These are phyloP conservation scores for Claviceps capensis DNA, from an alignment of 2,329 filamentous ascomycete species.

Conservation along the genomic window DNA sequence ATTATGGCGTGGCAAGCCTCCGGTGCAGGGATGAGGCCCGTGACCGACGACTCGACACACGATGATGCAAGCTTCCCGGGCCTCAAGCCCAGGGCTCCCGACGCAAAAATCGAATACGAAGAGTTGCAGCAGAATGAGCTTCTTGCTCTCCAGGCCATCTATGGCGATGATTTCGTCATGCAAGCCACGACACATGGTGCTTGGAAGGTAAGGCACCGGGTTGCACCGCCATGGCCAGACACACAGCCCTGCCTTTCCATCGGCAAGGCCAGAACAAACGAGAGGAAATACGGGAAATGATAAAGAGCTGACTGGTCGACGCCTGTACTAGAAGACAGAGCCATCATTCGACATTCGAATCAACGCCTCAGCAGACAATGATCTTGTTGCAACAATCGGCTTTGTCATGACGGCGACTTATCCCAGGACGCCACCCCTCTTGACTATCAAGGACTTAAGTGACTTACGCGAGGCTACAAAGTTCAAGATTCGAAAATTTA, in stretches of 20 bases:
- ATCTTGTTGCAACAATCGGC: conserved; percentile 56
- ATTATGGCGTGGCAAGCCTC: conserved; percentile 40
- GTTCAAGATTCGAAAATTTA: conserved; percentile 53
- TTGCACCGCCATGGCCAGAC: conserved; percentile 5
- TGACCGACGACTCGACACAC: conserved; percentile 25
- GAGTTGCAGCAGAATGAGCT: conserved; percentile 82
- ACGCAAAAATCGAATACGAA: conserved; percentile 52
- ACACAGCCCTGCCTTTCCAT: background rate
- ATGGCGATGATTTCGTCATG: conserved; percentile 73
- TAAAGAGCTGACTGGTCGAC: background rate
- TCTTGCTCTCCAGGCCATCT: conserved; percentile 74
- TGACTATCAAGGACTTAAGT: conserved; percentile 52
- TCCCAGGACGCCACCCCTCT: conserved; percentile 65
- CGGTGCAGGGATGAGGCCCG: conserved; percentile 34
- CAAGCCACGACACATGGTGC: conserved; percentile 57
- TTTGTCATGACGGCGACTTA: conserved; percentile 84
- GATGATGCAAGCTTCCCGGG: conserved; percentile 39
- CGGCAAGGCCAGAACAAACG: background rate
- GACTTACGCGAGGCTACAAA: conserved; percentile 56
- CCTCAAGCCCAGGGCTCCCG: conserved; percentile 29
- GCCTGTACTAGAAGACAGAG: conserved; percentile 51
- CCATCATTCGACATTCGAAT: conserved; percentile 71
- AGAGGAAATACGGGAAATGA: background rate
- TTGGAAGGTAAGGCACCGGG: conserved; percentile 56
- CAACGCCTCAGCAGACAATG: conserved; percentile 57